Base-by-base conservation (phyloP, 2,329 filamentous ascomycete species). In the Curvularia eragrostidis region DNA sequence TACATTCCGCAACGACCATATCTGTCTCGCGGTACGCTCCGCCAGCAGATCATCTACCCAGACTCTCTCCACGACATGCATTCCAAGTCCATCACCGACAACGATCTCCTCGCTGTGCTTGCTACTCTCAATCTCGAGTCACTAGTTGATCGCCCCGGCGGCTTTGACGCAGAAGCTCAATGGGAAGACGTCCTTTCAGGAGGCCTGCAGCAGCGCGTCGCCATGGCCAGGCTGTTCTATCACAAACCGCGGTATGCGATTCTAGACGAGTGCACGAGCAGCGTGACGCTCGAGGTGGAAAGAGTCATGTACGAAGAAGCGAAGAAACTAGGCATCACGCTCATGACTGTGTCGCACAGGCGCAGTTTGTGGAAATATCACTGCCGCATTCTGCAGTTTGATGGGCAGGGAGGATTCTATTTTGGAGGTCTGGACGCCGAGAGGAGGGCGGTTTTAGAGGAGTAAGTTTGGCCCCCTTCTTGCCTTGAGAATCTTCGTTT, bases 1-100 rank as follows among this genome's bases (percentile, higher is more conserved):
- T 99, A 99, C 80, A 96, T 99, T 64, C 95, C 95, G 0, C 95
- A 99, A 73, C 88, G 95, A 1, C 95, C 95, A 0, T 99, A 99
- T 73, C 85, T 99, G 1, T 95, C 91, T 13, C 88, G 92, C 52
- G 95, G 95, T 21, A 93, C 91, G 1, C 85, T 99, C n/a, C 89
- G 95, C 38, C 93, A 98, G 76, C 95, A 99, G 72, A 93, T 99
- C 68, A 97, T 95, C 58, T 99, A 99, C 77, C 95, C 95, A 0
- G 95, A 99, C 77, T 90, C 88, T 8, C 78, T 96, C 18, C 89
- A 91, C 50, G 90, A 93, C 63, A 97, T 97, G 89, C 91, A 91
- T 42, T 85, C 88, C 61, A 93, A 93, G 71, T 89, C 90, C 47
- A 84, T 95, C 32, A 93, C 90, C 0, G 95, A 99, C 72, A 82